Evolutionary conservation across 2,329 filamentous ascomycete species (phyloP), one percentile per base, ranked within the genome.

Genomic region (Rutstroemia sp.): DNA sequence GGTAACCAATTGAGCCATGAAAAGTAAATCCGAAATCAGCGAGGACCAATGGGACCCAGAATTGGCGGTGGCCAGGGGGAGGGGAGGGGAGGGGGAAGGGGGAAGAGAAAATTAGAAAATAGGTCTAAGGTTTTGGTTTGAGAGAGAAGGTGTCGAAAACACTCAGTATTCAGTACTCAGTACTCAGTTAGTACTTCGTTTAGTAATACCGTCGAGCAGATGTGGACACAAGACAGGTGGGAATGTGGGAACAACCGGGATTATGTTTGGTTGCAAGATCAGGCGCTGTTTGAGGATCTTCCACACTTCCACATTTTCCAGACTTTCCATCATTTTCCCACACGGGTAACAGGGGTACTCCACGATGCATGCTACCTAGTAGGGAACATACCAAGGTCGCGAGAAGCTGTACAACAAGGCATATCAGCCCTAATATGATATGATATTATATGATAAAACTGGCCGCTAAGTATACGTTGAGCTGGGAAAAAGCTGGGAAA

Each of bases 261-360:
- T 65, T 41, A 55, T 57, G 61, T 65, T 64, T 65, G 61, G 64
- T 63, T 52, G 59, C 58, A 63, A 66, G 63, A 65, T 66, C 61
- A 59, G 61, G 58, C 58, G 60, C 30, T 61, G 65, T 67, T 68
- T 66, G 65, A 68, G 64, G 65, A 68, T 68, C 66, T 64, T 59
- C 62, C 60, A 61, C 59, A 56, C 19, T 4, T 49, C 51, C 42
- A 50, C 62, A 56, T 51, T 44, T 44, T 21, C 41, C 27, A 30
- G 27, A 30, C 27, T 30, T 30, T 30, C 27, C 27, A 30, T 30
- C 27, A 9, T 30, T 30, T 30, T 30, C 27, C 27, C 17, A 54
- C 25, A 45, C 57, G 50, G 57, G 39, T 16, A 46, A 51, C 47
- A 54, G 60, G 65, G 58, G 30, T 51, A 45, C 56, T 62, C 63